Conservation (phyloP, 495 filamentous ascomycete genomes). For the Saxophila tyrrhenica region DNA sequence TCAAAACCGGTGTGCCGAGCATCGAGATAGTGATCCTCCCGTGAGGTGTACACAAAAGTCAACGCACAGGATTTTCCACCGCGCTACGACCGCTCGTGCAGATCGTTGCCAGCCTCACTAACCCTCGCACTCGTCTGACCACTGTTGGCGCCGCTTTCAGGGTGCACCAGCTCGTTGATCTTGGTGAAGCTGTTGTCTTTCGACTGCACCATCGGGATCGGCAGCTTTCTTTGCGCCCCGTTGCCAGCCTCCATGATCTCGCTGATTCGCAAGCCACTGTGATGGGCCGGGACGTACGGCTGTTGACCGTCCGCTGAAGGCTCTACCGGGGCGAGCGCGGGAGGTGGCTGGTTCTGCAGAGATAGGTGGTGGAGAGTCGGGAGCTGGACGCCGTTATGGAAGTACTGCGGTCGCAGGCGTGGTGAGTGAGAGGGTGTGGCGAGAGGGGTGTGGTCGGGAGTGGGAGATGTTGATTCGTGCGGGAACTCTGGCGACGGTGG, state of each 20-base stretch:
- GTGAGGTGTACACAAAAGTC: too few relatives aligned
- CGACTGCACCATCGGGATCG: conserved; percentile 66
- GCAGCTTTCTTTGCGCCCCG: conserved; percentile 83
- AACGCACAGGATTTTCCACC: too few relatives aligned
- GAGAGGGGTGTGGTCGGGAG: conserved; percentile 90
- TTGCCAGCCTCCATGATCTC: conserved; percentile 88
- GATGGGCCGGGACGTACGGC: conserved; percentile 47
- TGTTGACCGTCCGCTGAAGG: conserved; percentile 50
- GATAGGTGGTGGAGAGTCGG: conserved; percentile 83
- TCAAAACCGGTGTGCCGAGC: too few relatives aligned
- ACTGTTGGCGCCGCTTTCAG: conserved; percentile 17
- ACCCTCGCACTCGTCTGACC: conserved; percentile 10
- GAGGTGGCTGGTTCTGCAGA: conserved; percentile 57
- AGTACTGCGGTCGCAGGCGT: conserved; percentile 65
- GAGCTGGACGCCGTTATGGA: conserved; percentile 53
- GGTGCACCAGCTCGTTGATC: conserved; percentile 16
- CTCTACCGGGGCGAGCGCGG: conserved; percentile 87
- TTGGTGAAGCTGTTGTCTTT: conserved; percentile 15
- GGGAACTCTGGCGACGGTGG: conserved; percentile 98
- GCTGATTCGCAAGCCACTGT: conserved; percentile 64
- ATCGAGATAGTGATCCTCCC: too few relatives aligned
- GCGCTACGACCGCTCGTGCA: conserved; percentile 5
- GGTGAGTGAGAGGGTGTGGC: conserved; percentile 95
- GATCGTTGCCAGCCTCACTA: conserved; percentile 18
- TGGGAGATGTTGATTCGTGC: conserved; percentile 89